A percentile compares a stretch with the other conserved stretches of the same genome.
phyloP scores from a whole-genome alignment of 2,329 filamentous ascomycete genomes.

The Cryphonectria radicalis region DNA sequence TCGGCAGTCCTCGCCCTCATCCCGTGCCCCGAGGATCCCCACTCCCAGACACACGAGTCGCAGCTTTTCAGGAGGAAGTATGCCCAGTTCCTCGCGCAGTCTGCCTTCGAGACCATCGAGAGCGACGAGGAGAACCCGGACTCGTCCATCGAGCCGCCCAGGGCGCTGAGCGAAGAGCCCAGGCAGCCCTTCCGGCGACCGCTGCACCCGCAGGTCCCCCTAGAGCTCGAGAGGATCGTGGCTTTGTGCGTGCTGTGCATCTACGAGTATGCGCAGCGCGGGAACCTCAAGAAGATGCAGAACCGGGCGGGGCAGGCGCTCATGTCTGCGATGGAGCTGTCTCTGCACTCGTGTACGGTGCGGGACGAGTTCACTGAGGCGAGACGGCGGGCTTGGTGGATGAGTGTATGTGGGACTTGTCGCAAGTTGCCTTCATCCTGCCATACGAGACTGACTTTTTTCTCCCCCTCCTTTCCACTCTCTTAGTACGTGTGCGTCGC shows the following conservation, averaged over 20 bases:
- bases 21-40: slow-evolving; percentile 39
- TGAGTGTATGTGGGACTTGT: slow-evolving; percentile 44
- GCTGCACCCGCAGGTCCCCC: slow-evolving; percentile 49
- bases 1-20: slow-evolving; percentile 32
- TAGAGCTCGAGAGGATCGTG: slow-evolving; percentile 52
- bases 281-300: slow-evolving; percentile 57
- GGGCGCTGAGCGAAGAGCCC: slow-evolving; percentile 46
- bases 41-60: slow-evolving; percentile 43
- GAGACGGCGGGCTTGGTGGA: slow-evolving; percentile 56
- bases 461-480: background rate
- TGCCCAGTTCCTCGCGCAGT: slow-evolving; percentile 53
- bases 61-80: slow-evolving; percentile 50
- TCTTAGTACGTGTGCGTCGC: slow-evolving; percentile 55
- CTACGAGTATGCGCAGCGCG: slow-evolving; percentile 58
- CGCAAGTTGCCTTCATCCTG: too few species aligned
- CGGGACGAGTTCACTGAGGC: slow-evolving; percentile 50
- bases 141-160: slow-evolving; percentile 48
- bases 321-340: slow-evolving; percentile 49
- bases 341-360: slow-evolving; percentile 45
- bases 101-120: slow-evolving; percentile 53
- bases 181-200: slow-evolving; percentile 40
- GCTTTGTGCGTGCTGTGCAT: slow-evolving; percentile 53
- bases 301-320: slow-evolving; percentile 52
- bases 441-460: background rate
- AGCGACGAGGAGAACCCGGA: slow-evolving; percentile 52